Evolutionary conservation across 306 rosid species (phyloP).

Genomic region (Prunus mira): DNA sequence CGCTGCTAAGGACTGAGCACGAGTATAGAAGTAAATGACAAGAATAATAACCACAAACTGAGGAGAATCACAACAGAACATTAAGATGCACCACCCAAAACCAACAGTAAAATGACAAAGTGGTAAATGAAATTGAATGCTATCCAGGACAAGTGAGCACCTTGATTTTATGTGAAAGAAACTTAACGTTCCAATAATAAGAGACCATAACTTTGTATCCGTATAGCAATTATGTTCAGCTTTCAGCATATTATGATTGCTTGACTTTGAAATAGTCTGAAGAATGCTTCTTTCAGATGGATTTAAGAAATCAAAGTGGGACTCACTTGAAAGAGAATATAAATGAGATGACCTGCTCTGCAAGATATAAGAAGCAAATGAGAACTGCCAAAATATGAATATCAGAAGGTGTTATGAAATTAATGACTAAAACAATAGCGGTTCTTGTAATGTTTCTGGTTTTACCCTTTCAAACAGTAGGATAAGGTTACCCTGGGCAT

Average conservation of each 20-base stretch:
- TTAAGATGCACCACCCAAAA: background rate
- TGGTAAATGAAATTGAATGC: background rate
- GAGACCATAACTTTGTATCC: constrained; percentile 59
- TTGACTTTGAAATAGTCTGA: constrained; percentile 22
- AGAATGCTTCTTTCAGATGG: constrained; percentile 34
- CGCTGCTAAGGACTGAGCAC: background rate
- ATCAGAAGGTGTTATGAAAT: background rate
- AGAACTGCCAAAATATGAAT: constrained; percentile 23
- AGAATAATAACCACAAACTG: background rate
- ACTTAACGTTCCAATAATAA: constrained; percentile 62
- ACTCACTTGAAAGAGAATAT: constrained; percentile 33
- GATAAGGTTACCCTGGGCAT: constrained; percentile 77
- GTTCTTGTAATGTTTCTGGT: background rate
- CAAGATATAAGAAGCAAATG: constrained; percentile 40
- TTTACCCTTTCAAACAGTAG: constrained; percentile 84
- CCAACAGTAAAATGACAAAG: background rate
- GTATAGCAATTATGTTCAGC: constrained; percentile 23
- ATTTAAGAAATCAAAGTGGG: constrained; percentile 44
- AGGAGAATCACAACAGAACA: background rate
- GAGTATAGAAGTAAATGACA: background rate
- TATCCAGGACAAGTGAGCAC: constrained; percentile 37
- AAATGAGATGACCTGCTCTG: constrained; percentile 75
- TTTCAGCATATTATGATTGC: constrained; percentile 31
- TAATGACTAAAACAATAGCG: constrained; percentile 2
- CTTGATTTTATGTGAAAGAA: constrained; percentile 76